These are phyloP conservation scores for Phytophthora macrochlamydospora DNA, from an alignment of 352 stramenopile genomes.

Conservation along the genomic window DNA sequence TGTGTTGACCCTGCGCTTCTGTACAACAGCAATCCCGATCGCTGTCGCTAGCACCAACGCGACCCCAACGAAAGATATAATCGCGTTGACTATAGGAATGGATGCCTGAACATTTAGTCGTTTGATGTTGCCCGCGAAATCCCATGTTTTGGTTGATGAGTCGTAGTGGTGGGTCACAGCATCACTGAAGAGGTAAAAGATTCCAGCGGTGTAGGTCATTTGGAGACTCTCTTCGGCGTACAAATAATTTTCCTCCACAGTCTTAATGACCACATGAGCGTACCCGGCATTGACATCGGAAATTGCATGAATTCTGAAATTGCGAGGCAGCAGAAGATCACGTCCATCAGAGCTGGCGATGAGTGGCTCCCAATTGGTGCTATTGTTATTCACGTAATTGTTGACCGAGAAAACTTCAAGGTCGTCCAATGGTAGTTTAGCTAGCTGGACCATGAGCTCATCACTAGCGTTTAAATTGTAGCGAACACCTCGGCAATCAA, in stretches of 20 bases:
- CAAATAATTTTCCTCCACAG: slow-evolving; percentile 31
- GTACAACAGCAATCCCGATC: background rate
- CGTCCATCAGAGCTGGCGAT: too few species aligned
- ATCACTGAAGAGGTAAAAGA: slow-evolving; percentile 35
- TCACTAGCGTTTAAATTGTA: background rate
- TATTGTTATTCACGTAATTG: background rate
- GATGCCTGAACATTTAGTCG: background rate
- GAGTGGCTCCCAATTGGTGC: too few species aligned
- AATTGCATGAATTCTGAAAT: too few species aligned
- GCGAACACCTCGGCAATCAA: background rate
- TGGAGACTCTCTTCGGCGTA: slow-evolving; percentile 39
- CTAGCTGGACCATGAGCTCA: background rate
- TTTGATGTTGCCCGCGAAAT: background rate
- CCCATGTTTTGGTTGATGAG: background rate
- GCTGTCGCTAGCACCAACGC: background rate
- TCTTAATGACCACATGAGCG: background rate
- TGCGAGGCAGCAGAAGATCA: too few species aligned
- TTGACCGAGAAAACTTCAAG: too few species aligned
- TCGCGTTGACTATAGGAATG: background rate
- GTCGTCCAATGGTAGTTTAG: background rate
- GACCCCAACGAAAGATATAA: background rate
- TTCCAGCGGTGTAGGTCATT: slow-evolving; percentile 25
- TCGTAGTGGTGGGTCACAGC: slow-evolving; percentile 7
- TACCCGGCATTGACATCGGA: too few species aligned
- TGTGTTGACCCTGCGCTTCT: background rate